Evolutionary conservation across 176 grass and related monocot genomes (phyloP), one percentile per base, ranked within the genome.

Genomic region (Ampelocalamus luodianensis): DNA sequence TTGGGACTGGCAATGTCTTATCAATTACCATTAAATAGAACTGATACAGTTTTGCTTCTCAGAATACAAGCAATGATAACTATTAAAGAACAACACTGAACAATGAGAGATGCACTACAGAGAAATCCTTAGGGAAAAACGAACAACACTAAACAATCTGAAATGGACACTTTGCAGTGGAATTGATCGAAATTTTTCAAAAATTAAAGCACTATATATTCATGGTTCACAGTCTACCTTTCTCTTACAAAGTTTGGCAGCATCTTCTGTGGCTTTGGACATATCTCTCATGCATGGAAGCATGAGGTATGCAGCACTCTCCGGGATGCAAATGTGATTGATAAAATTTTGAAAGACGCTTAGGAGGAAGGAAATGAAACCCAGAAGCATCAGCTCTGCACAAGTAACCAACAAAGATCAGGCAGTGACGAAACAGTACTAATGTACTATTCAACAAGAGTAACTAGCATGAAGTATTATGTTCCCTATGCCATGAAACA

Each of bases 311-410:
- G 77, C 83, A 69, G 68, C 54, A 24, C 64, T 88, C 79, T 71
- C 71, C 5, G 83, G 87, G 27, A 94, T 88, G 54, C 92, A 94
- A 40, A 91, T 87, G 70, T 71, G 70, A 40, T 68, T 85, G 76
- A 94, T 91, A 22, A 84, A 78, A 29, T 76, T 67, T 85, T 92
- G 89, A 56, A 86, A 91, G 59, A 91, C 87, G 3, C 89, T 89
- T 45, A 94, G 71, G 18, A 94, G 87, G 65, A 94, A 90, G 22
- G 92, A 94, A 75, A 94, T 94, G 76, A 94, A 94, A 20, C 92
- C 92, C 46, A 94, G 87, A 36, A 94, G 81, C 92, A 94, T 94
- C 60, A 94, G 70, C 40, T 94, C 89, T 94, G 87, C 89, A 87
- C 11, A 71, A 22, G 39, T 23, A 71, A 51, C 58, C 55, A 56